Base-by-base conservation (phyloP, 495 filamentous ascomycete genomes). In the Penicillium soppii region DNA sequence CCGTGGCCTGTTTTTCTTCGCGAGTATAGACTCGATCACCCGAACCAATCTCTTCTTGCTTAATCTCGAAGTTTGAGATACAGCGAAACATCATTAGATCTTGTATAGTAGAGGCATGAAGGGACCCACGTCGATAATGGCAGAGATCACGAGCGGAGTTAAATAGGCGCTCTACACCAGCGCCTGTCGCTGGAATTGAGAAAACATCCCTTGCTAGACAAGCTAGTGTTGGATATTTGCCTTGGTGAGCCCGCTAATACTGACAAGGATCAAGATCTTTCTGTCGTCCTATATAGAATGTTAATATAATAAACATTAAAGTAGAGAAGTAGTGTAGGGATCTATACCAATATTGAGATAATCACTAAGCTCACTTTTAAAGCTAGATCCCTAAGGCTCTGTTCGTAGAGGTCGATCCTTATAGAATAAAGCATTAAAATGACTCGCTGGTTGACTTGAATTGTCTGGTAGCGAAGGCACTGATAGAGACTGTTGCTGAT, bases 61-160 rank as follows among this genome's bases (percentile, higher is more conserved):
- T 9, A 5, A 5, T 9, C 4, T 27, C 5, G 9, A 27, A 5
- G 5, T 27, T 9, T 27, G 25, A 27, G 27, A 29, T 54, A 38
- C 27, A 47, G 37, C 35, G 41, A 29, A 27, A 56, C 9, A 56
- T 26, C 21, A 56, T 50, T 0, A 57, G 29, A 17, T 50, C 50
- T 15, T 45, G 10, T 13, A 58, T 58, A n/a, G 32, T 53, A 8
- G 41, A 0, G 5, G 30, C n/a, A 10, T 43, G 42, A 7, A 45
- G 13, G 3, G 30, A 43, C 12, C 47, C 43, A 12, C 51, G 43
- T 1, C 56, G 47, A 16, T 59, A 59, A 19, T 54, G 44, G 12
- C 47, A 59, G 12, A 59, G 16, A 53, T 59, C 47, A 1, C 52
- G 52, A 5, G 56, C 51, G 44, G 36, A 43, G 27, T 59, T 59